phyloP scores from a whole-genome alignment of 768 basidiomycete genomes.

The Mycena leptocephala region DNA sequence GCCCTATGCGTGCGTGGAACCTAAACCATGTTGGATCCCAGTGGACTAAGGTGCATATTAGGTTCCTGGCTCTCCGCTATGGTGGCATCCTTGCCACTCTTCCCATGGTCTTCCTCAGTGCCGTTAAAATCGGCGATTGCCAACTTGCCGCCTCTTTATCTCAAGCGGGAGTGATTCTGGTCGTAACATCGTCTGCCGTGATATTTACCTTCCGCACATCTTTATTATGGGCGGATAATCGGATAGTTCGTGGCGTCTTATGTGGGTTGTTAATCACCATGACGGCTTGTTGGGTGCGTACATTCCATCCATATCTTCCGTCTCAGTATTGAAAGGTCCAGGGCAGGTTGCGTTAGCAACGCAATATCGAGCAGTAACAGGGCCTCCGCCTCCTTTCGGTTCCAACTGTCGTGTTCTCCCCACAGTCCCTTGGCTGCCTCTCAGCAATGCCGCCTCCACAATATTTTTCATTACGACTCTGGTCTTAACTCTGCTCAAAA shows the following conservation, averaged over 20 bases:
- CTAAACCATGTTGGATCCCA: not conserved
- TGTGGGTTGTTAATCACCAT: not conserved
- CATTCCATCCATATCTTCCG: not conserved
- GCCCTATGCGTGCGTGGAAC: slow-evolving; percentile 18
- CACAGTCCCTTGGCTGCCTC: not conserved
- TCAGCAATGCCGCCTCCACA: not conserved
- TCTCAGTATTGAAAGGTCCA: not conserved
- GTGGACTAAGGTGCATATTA: not conserved
- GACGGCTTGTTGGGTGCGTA: slow-evolving; percentile 17
- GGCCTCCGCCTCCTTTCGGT: not conserved
- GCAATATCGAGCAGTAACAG: slow-evolving; percentile 8
- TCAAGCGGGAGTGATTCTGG: slow-evolving; percentile 19
- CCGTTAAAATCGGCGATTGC: not conserved
- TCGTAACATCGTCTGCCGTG: slow-evolving; percentile 7
- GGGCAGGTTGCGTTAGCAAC: slow-evolving; percentile 7
- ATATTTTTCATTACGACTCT: slow-evolving; percentile 13
- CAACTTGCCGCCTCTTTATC: slow-evolving; percentile 28
- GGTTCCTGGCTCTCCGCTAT: slow-evolving; percentile 26
- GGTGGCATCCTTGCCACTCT: slow-evolving; percentile 30
- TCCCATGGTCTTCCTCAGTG: slow-evolving; percentile 18
- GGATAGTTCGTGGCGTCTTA: not conserved
- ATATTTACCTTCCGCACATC: slow-evolving; percentile 29
- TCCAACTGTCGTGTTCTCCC: slow-evolving; percentile 27
- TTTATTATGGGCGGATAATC: slow-evolving; percentile 18
- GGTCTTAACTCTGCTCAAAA: slow-evolving; percentile 20